Evolutionary conservation across 176 grass and related monocot species (phyloP).

Genomic region (Aechmea fasciata): DNA sequence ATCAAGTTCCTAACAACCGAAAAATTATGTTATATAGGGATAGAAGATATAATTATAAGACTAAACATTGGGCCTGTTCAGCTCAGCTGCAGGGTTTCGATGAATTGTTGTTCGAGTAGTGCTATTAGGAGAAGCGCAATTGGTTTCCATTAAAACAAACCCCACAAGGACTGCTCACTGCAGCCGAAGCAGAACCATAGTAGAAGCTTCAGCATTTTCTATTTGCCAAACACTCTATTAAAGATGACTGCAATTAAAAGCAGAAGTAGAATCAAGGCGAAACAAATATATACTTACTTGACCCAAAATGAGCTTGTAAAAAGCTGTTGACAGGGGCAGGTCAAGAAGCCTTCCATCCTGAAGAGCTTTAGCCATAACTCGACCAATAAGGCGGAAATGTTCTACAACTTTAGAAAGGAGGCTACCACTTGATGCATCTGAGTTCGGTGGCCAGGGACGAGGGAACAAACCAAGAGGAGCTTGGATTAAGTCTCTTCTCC

Average conservation of each 20-base stretch:
- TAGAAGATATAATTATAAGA: too few species aligned
- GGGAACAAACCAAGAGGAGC: slow-evolving; percentile 78
- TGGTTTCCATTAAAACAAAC: too few species aligned
- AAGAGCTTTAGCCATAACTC: slow-evolving; percentile 75
- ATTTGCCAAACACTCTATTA: neutral
- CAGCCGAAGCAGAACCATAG: too few species aligned
- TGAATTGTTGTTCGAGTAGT: too few species aligned
- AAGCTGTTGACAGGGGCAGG: slow-evolving; percentile 63
- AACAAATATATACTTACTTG: slow-evolving; percentile 38
- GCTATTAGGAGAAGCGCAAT: too few species aligned
- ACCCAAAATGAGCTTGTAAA: slow-evolving; percentile 77
- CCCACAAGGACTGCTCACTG: too few species aligned
- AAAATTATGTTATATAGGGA: slow-evolving; percentile 12
- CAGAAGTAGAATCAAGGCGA: neutral
- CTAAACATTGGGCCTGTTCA: too few species aligned
- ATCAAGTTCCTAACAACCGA: slow-evolving; percentile 63
- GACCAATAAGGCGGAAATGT: slow-evolving; percentile 67
- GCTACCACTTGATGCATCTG: slow-evolving; percentile 47
- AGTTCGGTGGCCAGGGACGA: slow-evolving; percentile 51
- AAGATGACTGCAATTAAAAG: neutral
- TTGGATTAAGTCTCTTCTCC: slow-evolving; percentile 36
- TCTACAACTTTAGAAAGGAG: slow-evolving; percentile 63
- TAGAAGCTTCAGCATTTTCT: too few species aligned
- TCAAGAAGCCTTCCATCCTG: slow-evolving; percentile 89
- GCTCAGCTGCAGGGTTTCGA: too few species aligned